Base-by-base conservation (phyloP, 345 rosid species). In the Leavenworthia alabamica region DNA sequence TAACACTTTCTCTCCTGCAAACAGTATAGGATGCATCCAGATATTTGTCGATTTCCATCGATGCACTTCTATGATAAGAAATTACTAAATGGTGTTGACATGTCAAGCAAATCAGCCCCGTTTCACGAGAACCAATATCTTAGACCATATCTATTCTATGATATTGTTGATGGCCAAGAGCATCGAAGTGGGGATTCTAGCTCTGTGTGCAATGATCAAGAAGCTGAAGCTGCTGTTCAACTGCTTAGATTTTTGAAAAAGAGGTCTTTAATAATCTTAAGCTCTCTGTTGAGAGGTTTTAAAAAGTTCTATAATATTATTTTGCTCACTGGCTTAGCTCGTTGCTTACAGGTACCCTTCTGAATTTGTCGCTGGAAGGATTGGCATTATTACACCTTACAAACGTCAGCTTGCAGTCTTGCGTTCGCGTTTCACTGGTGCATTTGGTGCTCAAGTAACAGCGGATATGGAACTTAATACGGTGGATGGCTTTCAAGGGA, bases 21-120 rank as follows among this genome's bases (percentile, higher is more conserved):
- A 59, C 98, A 92, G 98, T 92, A 92, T 74, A 77, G 99, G 83
- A 92, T 92, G 99, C 96, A 92, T 66, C 97, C 99, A n/a, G 99
- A 85, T 57, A 92, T 92, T 72, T 85, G 88, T 70, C 70, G 52
- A 65, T 93, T 93, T 66, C 99, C 97, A 19, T 93, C 99, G 14
- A 69, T 78, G 73, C 96, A 86, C 62, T 93, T 93, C 74, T 93
- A 93, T 65, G 94, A 89, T 60, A 81, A 80, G 6, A 86, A 86
- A 74, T 77, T 89, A 67, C 80, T 89, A 65, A 81, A 93, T 77
- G 99, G 99, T 41, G 82, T 71, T 10, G 70, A 75, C 54, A 78
- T 82, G 84, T 79, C 77, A 20, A 75, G 70, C 72, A 89, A 89
- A 75, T 75, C 83, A 59, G 84, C 84, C 9, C 44, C 79, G n/a